Percentiles rank a stretch among this genome's conserved stretches.
phyloP scores from a whole-genome alignment of 495 filamentous ascomycete species.

The Xylaria castorea region DNA sequence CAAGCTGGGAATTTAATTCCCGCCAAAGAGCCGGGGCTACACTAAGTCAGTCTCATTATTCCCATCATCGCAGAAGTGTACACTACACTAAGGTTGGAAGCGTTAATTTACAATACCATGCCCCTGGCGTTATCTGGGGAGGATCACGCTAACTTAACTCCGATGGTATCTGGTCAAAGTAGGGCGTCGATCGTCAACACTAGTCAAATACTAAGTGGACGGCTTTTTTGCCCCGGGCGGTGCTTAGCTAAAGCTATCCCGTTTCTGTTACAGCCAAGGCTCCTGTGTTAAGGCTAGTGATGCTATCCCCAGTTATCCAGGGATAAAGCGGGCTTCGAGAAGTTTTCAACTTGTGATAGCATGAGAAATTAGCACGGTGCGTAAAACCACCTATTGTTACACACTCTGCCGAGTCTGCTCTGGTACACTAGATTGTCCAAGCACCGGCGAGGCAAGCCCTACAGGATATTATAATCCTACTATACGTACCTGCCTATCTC shows the following conservation, averaged over 20 bases:
- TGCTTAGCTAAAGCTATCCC: slow-evolving; percentile 1
- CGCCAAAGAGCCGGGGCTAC: slow-evolving; percentile 15
- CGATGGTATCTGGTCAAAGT: neutral
- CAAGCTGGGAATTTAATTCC: slow-evolving; percentile 10
- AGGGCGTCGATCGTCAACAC: neutral
- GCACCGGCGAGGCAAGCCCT: neutral
- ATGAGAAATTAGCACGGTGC: slow-evolving; percentile 3
- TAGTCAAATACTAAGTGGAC: neutral
- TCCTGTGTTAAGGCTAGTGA: neutral
- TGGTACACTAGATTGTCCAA: neutral
- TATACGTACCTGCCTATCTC: neutral
- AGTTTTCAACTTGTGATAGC: neutral
- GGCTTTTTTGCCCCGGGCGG: neutral
- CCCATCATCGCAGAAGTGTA: neutral
- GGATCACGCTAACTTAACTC: slow-evolving; percentile 2
- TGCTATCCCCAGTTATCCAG: neutral
- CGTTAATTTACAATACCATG: neutral
- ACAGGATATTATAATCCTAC: neutral
- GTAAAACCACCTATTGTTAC: neutral
- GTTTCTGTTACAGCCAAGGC: neutral
- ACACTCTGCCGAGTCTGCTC: no score
- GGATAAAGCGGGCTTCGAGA: neutral
- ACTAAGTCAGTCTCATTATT: neutral
- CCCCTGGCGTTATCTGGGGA: neutral
- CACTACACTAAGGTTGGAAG: neutral